Evolutionary conservation across 768 basidiomycete species (phyloP), one percentile per base, ranked within the genome.

Genomic region (Termitomyces bulborhizus): DNA sequence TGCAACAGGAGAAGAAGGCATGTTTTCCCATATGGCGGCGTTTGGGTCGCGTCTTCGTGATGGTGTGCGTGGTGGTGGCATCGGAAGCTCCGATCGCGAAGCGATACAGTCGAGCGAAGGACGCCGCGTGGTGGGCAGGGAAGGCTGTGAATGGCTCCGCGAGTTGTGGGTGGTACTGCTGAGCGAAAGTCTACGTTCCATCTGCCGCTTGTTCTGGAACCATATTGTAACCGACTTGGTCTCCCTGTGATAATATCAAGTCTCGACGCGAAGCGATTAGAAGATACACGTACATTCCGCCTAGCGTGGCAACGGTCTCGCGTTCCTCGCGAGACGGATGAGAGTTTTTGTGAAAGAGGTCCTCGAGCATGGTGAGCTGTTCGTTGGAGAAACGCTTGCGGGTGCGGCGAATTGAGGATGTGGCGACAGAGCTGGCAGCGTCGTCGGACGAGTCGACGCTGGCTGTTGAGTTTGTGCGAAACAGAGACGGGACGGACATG

Each of bases 121-220:
- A 39, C 74, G 74, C 11, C 68, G 62, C 39, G 68, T 66, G 45
- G 61, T 63, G 45, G 49, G 57, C 37, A 57, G 53, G 18, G 56
- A 64, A 48, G 64, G 68, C 5, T 65, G 65, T 47, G 62, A 57
- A 62, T 55, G 46, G 58, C 62, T 46, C 56, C 58, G 39, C 24
- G 65, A 60, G 60, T 60, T 66, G 37, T 65, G 67, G 57, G 62
- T 54, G 3, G 65, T 69, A 52, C 71, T 76, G 58, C 72, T 70
- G 46, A 79, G 69, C 26, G 80, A 78, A 27, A 76, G 73, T 62
- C 80, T 80, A 62, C 82, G 80, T 60, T 84, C 82, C 40, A 81
- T 84, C 63, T 89, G 86, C 15, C 88, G 83, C 69, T 83, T 88
- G 67, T 90, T 90, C 69, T 90, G 88, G 66, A 89, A 89, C 88